A percentile compares a stretch with the other conserved stretches of the same genome.
Conservation (phyloP, 805 yeast species). For the Candida vaughaniae region DNA sequence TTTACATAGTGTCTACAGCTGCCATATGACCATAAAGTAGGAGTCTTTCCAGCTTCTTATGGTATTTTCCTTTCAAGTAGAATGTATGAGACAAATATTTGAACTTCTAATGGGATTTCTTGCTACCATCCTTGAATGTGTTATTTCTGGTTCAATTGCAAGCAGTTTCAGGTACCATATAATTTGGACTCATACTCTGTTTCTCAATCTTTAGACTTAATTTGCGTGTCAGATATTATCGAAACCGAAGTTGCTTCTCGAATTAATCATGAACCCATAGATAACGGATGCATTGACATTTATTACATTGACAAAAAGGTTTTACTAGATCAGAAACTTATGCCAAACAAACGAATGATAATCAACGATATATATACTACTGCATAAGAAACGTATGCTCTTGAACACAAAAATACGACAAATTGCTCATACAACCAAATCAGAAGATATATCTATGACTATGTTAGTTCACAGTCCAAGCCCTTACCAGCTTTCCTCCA, state of each 20-base stretch:
- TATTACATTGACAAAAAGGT: constrained; percentile 32
- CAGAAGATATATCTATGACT: constrained; percentile 15
- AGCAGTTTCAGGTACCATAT: too few species aligned
- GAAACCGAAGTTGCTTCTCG: constrained; percentile 23
- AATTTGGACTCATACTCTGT: too few species aligned
- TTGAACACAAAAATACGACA: background rate
- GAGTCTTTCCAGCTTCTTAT: too few species aligned
- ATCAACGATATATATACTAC: background rate
- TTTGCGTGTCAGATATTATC: constrained; percentile 31
- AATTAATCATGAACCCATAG: constrained; percentile 21
- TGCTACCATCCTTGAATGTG: too few species aligned
- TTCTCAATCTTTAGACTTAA: constrained; percentile 19
- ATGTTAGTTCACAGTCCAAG: constrained; percentile 35
- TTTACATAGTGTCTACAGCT: too few species aligned
- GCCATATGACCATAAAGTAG: too few species aligned
- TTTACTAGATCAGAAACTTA: constrained; percentile 22
- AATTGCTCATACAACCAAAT: constrained; percentile 12
- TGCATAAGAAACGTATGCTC: background rate
- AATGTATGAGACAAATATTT: too few species aligned
- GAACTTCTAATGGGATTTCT: too few species aligned
- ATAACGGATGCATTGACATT: constrained; percentile 36
- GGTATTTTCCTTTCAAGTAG: too few species aligned
- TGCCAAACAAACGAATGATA: constrained; percentile 33
- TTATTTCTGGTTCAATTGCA: too few species aligned
- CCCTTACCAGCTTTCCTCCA: constrained; percentile 29